Conservation (phyloP, 495 filamentous ascomycete genomes). For the Hypoxylon fuscum region DNA sequence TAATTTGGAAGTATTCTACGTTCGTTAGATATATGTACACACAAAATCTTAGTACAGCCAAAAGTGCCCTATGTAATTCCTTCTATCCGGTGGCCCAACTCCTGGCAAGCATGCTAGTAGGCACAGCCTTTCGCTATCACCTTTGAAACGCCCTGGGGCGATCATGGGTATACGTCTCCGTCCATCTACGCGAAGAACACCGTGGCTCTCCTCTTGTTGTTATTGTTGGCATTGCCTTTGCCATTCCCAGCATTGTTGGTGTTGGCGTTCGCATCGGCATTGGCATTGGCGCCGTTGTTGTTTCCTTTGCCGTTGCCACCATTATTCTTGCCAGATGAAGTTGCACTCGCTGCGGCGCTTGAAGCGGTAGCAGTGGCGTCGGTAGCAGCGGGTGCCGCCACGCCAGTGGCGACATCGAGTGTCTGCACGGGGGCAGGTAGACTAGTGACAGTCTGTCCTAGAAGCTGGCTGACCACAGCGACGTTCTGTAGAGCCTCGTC, state of each 20-base stretch:
- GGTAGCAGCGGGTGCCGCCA: background rate
- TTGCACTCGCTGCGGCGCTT: constrained; percentile 16
- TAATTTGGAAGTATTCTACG: constrained; percentile 25
- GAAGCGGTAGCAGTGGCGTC: constrained; percentile 8
- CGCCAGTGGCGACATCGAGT: constrained; percentile 14
- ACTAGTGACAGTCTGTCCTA: constrained; percentile 27
- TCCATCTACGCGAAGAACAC: constrained; percentile 26
- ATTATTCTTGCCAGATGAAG: constrained; percentile 4
- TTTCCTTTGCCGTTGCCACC: constrained; percentile 20
- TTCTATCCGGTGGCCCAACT: constrained; percentile 33
- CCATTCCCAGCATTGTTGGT: constrained; percentile 10
- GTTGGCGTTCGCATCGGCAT: constrained; percentile 5
- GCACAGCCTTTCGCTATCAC: constrained; percentile 19
- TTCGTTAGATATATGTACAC: constrained; percentile 28
- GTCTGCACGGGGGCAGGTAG: constrained; percentile 23
- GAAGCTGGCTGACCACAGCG: constrained; percentile 39
- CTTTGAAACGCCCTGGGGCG: background rate
- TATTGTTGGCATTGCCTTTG: constrained; percentile 10
- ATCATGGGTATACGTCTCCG: background rate
- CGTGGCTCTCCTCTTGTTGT: constrained; percentile 26
- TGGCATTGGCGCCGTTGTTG: constrained; percentile 14
- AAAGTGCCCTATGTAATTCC: constrained; percentile 30
- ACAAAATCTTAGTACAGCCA: constrained; percentile 27
- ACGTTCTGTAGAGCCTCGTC: constrained; percentile 42
- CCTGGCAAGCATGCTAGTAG: constrained; percentile 20